Base-by-base conservation (phyloP, 1,284 basidiomycete species). In the Malassezia sp. region DNA sequence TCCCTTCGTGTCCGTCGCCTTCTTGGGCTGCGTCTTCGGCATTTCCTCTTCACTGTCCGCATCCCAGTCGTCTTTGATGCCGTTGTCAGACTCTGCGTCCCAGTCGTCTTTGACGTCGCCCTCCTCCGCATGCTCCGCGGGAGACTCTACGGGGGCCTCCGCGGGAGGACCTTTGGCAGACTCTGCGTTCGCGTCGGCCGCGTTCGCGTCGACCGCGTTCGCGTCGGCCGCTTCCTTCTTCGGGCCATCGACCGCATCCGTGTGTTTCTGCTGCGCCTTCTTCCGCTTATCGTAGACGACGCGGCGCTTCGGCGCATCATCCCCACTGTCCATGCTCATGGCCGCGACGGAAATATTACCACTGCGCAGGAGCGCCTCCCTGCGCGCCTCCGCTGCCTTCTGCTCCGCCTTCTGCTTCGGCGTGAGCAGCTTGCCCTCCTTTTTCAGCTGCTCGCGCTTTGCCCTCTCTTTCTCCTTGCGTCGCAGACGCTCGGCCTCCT, bases 351-450 rank as follows among this genome's bases (percentile, higher is more conserved):
- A 82, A 46, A 87, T 84, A 39, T 65, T 61, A 38, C 89, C 89
- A 23, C 85, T 85, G 18, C 82, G 80, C 40, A 97, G 77, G 48
- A 97, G 78, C 3, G 91, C 91, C 71, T 91, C 80, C 72, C 83
- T 85, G 46, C 90, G 80, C 28, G 86, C 80, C 71, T 96, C 90
- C 7, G 89, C 90, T 50, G 83, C 84, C 14, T 84, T 84, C 60
- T 80, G 83, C 71, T 96, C 90, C 63, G 87, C 85, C 73, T 90
- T 95, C 71, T 97, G 90, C 73, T 93, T 95, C 29, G 67, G 65
- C 1, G 67, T 70, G 26, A 70, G 53, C 14, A 67, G 59, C 55
- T 68, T 67, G 48, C 67, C 67, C 52, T 70, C 67, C 49, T 61
- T 64, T 43, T 59, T 58, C 46, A 68, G 58, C 53, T 68, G 67